Evolutionary conservation across 129 eudicot genomes (phyloP), one percentile per base, ranked within the genome.

Genomic region (Flaveria ramosissima): DNA sequence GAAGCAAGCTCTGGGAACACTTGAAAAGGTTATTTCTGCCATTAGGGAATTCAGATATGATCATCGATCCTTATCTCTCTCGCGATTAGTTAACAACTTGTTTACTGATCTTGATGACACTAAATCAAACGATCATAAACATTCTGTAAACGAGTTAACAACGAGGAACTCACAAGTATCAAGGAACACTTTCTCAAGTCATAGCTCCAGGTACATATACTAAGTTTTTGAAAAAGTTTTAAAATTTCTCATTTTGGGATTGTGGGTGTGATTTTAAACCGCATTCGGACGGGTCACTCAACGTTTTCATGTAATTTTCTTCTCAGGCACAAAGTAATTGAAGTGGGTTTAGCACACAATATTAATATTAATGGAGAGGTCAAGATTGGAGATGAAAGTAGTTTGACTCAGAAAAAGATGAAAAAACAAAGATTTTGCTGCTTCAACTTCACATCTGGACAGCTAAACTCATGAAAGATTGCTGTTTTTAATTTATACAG

Each of bases 1-100:
- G 61, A 71, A 85, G 69, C 76, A 83, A 77, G 98, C 98, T 79
- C 47, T 93, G 61, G 89, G 86, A 68, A 88, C 90, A 46, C 81
- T 93, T 21, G 95, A 93, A 46, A 86, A 82, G 87, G 88, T 82
- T 43, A 88, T 93, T 83, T 81, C 84, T 26, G 12, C 84, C 13
- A 79, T 92, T 52, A 84, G 93, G 52, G 96, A 86, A 60, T 17
- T 75, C 15, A 79, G 77, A 36, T 62, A 68, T 26, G 71, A 72
- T 73, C 80, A 81, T 20, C 65, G 82, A 72, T 69, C 82, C 21
- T 71, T 70, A 57, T 78, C 74, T 47, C 41, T 74, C 1, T 56
- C 82, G 2, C 75, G 81, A 7, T 45, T 66, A 7, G 17, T 68
- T 62, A 68, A 50, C 27, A 76, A 71, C 27, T 73, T 73, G 68